A percentile compares a stretch with the other conserved stretches of the same genome.
Conservation (phyloP, 768 basidiomycete species). For the Mycena venus region DNA sequence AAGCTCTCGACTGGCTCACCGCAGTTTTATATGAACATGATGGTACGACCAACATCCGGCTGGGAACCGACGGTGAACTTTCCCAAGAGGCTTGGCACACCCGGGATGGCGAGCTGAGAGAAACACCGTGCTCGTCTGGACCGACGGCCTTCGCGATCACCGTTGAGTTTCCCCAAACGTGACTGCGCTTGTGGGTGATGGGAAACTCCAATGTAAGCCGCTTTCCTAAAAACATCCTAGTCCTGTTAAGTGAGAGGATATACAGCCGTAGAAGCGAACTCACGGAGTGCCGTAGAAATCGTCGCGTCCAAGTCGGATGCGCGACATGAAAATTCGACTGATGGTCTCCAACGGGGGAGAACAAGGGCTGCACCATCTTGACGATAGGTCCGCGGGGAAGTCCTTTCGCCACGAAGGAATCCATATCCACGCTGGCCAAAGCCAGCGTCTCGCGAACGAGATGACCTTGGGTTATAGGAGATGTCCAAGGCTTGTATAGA, state of each 20-base stretch:
- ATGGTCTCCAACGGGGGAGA: not conserved
- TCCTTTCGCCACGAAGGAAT: not conserved
- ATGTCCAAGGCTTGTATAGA: not conserved
- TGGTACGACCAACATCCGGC: not conserved
- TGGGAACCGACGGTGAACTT: not conserved
- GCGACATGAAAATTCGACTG: not conserved
- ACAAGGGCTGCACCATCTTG: not conserved
- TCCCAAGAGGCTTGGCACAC: not conserved
- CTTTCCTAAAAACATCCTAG: not conserved
- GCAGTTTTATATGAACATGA: not conserved
- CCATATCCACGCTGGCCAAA: not conserved
- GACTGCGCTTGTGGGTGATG: not conserved
- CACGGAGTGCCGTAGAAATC: not conserved
- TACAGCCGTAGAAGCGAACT: too few species aligned
- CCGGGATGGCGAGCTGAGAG: not conserved
- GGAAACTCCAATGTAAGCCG: not conserved
- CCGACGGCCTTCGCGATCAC: not conserved
- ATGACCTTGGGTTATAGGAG: not conserved
- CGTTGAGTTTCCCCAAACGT: not conserved
- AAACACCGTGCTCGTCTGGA: not conserved
- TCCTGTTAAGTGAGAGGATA: not conserved
- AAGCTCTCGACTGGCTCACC: not conserved
- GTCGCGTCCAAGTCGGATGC: not conserved
- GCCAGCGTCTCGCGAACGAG: not conserved
- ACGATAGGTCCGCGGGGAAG: not conserved